A percentile compares a stretch with the other conserved stretches of the same genome.
Conservation (phyloP, 768 basidiomycete species). For the Daedaleopsis nitida region DNA sequence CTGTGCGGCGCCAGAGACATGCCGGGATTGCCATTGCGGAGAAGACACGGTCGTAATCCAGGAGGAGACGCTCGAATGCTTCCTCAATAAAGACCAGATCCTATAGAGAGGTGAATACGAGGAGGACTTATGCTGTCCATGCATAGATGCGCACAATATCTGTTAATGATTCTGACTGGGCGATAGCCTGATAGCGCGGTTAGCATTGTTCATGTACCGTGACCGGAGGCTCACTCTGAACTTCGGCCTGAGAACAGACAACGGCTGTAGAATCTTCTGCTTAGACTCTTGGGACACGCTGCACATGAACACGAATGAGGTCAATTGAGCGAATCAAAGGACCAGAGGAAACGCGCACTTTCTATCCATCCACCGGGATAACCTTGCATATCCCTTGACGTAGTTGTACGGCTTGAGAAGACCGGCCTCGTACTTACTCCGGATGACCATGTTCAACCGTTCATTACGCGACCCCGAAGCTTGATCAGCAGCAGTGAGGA, state of each 20-base stretch:
- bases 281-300: constrained; percentile 91
- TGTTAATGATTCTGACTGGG: constrained; percentile 67
- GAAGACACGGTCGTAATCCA: constrained; percentile 95
- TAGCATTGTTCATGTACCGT: background rate
- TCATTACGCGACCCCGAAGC: constrained; percentile 89
- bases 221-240: constrained; percentile 59
- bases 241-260: constrained; percentile 83
- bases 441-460: constrained; percentile 86
- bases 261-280: constrained; percentile 87
- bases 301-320: background rate
- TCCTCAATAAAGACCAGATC: constrained; percentile 98
- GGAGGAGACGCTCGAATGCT: constrained; percentile 90
- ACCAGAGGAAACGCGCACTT: constrained; percentile 53
- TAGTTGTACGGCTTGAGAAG: constrained; percentile 95
- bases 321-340: background rate
- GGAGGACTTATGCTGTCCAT: background rate
- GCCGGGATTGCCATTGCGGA: constrained; percentile 97
- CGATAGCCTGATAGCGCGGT: constrained; percentile 56
- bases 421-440: constrained; percentile 96
- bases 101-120: constrained; percentile 35
- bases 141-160: constrained; percentile 61
- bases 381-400: constrained; percentile 89
- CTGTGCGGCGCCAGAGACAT: constrained; percentile 94
- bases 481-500: constrained; percentile 94
- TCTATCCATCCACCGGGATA: constrained; percentile 94